Conservation (phyloP, 371 early-diverging fungal genomes). For the Aphelidium insulamus region DNA sequence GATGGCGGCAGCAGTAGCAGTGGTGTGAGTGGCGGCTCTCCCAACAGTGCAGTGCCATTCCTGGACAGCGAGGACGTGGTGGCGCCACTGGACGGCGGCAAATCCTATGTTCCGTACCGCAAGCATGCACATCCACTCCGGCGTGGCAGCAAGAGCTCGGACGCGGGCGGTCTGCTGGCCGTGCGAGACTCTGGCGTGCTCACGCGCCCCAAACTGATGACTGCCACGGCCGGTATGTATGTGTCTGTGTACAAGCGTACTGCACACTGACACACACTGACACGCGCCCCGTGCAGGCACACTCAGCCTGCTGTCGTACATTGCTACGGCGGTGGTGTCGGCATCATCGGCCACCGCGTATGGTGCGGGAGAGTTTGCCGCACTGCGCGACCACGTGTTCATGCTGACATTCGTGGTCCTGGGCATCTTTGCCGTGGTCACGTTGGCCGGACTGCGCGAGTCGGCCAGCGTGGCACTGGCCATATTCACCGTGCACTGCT, state of each 20-base stretch:
- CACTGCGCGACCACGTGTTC: constrained; percentile 11
- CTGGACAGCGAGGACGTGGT: no score
- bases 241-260: constrained; percentile 18
- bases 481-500: constrained; percentile 14
- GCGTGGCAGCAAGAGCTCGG: no score
- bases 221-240: no score
- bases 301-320: constrained; percentile 19
- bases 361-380: constrained; percentile 15
- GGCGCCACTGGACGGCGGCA: no score
- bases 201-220: no score
- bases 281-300: constrained; percentile 23
- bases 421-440: constrained; percentile 12
- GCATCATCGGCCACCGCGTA: constrained; percentile 29
- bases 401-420: constrained; percentile 18
- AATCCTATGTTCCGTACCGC: no score
- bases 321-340: constrained; percentile 26
- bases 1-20: no score
- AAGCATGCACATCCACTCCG: no score
- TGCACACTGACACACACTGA: constrained; percentile 19
- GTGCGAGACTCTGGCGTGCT: no score
- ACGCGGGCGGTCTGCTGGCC: no score
- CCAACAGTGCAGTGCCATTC: no score
- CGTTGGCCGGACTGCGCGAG: constrained; percentile 15
- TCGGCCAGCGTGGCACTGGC: constrained; percentile 17
- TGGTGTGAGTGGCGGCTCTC: no score